phyloP scores from a whole-genome alignment of 495 filamentous ascomycete genomes.

The Penicillium ucsense region DNA sequence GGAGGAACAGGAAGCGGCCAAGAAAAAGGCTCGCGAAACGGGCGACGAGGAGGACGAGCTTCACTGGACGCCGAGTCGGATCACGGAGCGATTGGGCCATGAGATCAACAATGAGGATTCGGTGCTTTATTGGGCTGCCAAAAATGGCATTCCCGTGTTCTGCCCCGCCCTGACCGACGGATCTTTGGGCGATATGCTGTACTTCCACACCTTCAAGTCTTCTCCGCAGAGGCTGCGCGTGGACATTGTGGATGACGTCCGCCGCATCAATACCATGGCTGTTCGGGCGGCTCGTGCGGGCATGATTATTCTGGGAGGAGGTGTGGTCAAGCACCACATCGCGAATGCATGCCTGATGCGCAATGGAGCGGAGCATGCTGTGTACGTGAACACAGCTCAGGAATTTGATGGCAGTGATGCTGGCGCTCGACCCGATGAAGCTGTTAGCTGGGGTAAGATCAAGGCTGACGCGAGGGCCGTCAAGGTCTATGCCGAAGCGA shows the following conservation, averaged over 20 bases:
- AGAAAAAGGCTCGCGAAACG: constrained; percentile 30
- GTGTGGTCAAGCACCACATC: constrained; percentile 93
- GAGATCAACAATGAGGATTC: constrained; percentile 86
- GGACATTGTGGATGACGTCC: constrained; percentile 84
- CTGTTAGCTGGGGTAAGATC: constrained; percentile 98
- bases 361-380: constrained; percentile 90
- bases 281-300: constrained; percentile 75
- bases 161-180: constrained; percentile 94
- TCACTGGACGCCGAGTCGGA: constrained; percentile 82
- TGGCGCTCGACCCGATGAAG: constrained; percentile 90
- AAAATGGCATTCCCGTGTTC: constrained; percentile 92
- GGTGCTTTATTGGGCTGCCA: constrained; percentile 90
- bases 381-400: constrained; percentile 92
- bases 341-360: constrained; percentile 95
- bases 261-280: constrained; percentile 80
- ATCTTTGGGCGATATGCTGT: constrained; percentile 91
- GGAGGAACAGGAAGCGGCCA: constrained; percentile 76
- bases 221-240: constrained; percentile 69
- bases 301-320: constrained; percentile 91
- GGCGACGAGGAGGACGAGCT: constrained; percentile 56
- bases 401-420: constrained; percentile 98
- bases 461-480: constrained; percentile 75
- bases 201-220: constrained; percentile 87
- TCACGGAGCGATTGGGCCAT: constrained; percentile 76
- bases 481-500: constrained; percentile 93